Conservation (phyloP, 805 yeast genomes). For the Dipodascus albidus region DNA sequence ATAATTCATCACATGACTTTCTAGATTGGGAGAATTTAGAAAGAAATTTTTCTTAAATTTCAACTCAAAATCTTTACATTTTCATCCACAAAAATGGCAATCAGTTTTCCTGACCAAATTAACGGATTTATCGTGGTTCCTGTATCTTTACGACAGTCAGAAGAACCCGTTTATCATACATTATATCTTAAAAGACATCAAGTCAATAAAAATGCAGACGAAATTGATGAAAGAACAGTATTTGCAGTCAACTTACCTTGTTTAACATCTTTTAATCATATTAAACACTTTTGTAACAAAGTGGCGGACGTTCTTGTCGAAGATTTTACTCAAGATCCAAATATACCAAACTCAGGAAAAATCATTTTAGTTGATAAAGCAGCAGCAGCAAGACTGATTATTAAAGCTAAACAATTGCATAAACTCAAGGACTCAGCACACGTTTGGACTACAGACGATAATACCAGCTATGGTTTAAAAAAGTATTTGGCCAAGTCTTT, state of each 20-base stretch:
- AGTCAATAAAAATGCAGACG: slow-evolving; percentile 1
- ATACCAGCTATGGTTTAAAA: slow-evolving; percentile 31
- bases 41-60: neutral
- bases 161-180: slow-evolving; percentile 10
- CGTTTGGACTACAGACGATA: slow-evolving; percentile 24
- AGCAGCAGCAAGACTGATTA: slow-evolving; percentile 51
- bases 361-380: slow-evolving; percentile 65
- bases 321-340: slow-evolving; percentile 19
- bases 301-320: slow-evolving; percentile 35
- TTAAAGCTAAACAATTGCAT: slow-evolving; percentile 44
- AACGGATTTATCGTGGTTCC: slow-evolving; percentile 17
- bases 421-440: slow-evolving; percentile 12
- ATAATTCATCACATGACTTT: neutral
- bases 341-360: slow-evolving; percentile 39
- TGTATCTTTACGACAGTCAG: slow-evolving; percentile 6
- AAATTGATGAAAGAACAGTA: slow-evolving; percentile 32
- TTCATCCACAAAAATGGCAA: neutral
- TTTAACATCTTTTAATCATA: slow-evolving; percentile 37
- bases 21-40: no score
- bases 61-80: neutral
- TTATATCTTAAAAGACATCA: slow-evolving; percentile 15
- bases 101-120: slow-evolving; percentile 12
- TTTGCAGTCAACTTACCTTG: slow-evolving; percentile 72
- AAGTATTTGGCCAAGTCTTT: slow-evolving; percentile 28
- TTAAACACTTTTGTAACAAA: slow-evolving; percentile 44